phyloP scores from a whole-genome alignment of 208 protist genomes.

The Tritrichomonas foetus region DNA sequence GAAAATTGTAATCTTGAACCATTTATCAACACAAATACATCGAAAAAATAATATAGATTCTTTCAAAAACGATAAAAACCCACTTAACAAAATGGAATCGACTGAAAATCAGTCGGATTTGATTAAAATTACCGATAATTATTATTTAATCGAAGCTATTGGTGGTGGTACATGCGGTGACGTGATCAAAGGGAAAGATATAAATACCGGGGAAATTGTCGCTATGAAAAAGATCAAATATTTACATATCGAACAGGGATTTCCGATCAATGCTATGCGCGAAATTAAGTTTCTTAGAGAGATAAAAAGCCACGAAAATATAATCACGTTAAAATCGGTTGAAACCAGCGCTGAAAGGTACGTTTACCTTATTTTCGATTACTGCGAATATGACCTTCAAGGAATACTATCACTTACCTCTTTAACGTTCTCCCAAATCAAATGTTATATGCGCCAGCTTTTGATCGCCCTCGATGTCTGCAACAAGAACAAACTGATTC shows the following conservation, averaged over 20 bases:
- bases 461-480: neutral
- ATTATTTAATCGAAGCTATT: neutral
- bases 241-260: neutral
- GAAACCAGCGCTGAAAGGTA: neutral
- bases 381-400: neutral
- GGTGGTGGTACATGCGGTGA: neutral
- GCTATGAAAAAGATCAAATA: constrained; percentile 13
- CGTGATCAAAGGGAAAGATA: neutral
- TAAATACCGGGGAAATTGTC: neutral
- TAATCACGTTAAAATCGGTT: neutral
- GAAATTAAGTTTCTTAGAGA: neutral
- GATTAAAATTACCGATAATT: neutral
- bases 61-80: no score
- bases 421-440: neutral
- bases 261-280: neutral
- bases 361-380: constrained; percentile 21
- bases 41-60: no score
- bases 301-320: neutral
- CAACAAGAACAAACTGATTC: neutral
- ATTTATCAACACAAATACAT: no score
- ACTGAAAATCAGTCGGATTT: no score
- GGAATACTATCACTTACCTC: neutral
- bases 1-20: no score
- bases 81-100: no score
- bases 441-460: neutral